Base-by-base conservation (phyloP, 352 stramenopile genomes). In the Phytopythium sindhum region DNA sequence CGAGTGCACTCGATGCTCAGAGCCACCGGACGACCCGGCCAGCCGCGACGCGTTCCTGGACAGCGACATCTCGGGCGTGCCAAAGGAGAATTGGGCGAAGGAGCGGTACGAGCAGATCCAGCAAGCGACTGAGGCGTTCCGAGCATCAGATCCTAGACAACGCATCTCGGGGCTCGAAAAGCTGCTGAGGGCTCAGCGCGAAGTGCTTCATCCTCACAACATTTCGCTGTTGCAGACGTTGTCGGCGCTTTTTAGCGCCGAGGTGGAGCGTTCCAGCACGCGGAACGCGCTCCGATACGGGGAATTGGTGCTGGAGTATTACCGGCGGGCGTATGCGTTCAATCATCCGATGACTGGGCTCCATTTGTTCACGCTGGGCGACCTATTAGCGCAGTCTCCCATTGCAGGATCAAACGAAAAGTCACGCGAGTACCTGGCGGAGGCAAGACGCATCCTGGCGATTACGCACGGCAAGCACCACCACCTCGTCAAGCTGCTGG, bases 311-410 rank as follows among this genome's bases (percentile, higher is more conserved):
- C 57, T 84, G n/a, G 55, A 69, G 29, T 86, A 90, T 24, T 92
- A 92, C 71, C 58, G 71, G 64, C 68, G 65, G 33, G 70, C 89
- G 42, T 92, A 92, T 56, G 67, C 69, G 28, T n/a, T 31, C 26
- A 85, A 78, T 57, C 84, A 92, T 60, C 75, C 84, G 14, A 80
- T 92, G 67, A 68, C 69, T 0, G 81, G 78, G 1, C 66, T 92
- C 29, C 83, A 92, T 61, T 44, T 84, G 35, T 90, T 88, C 63
- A 90, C 83, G 4, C 63, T 92, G 12, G 83, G 83, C 5, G 83
- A 92, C 63, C 66, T 88, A 23, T 72, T 72, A 17, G 50, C 51
- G 28, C 68, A 79, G 52, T 69, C 35, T 66, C 52, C 31, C 44
- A n/a, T 23, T 64, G 42, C 41, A 33, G 37, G 55, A 60, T 53